Evolutionary conservation across 2,329 filamentous ascomycete species (phyloP), one percentile per base, ranked within the genome.

Genomic region (Alternaria triticina): DNA sequence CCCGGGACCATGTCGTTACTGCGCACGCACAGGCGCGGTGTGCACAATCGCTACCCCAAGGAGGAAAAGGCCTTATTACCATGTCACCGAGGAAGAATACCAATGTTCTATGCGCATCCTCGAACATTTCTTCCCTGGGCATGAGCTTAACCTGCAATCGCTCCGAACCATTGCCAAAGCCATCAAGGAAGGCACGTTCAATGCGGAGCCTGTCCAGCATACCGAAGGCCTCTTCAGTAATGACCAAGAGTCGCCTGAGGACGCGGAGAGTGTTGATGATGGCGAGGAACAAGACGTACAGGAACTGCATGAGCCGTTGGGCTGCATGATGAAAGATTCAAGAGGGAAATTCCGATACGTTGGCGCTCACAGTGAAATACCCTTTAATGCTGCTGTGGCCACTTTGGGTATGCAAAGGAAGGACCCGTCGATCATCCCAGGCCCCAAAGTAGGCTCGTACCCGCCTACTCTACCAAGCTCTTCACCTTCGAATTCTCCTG

Each of bases 51-150:
- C 75, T 47, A 78, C 76, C 23, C 77, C 77, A 47, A 71, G 78
- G 46, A 65, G 76, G 33, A 80, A 79, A 57, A 70, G 78, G 10
- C 78, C 78, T 7, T 80, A 78, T 62, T 80, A 80, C 61, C 78
- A 80, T 73, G 78, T 80, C 23, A 79, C 78, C 23, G 78, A 80
- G 59, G 78, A 80, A 54, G 78, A 80, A 59, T 80, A 80, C 43
- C 76, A 78, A 56, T 77, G 77, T 47, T 75, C 77, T 3, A 76
- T 79, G 72, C 73, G 75, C 27, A 80, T 80, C 50, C 67, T 80
- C 8, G 75, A 78, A 54, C 71, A 77, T 56, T 77, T 79, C 64
- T 79, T 79, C 47, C 78, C 76, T 12, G 77, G 77, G 12, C 73
- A 72, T 51, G 76, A 80, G 50, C 66, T 80, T 17, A 80, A 79